Evolutionary conservation across 2,329 filamentous ascomycete genomes (phyloP), one percentile per base, ranked within the genome.

Genomic region (Colletotrichum scovillei): DNA sequence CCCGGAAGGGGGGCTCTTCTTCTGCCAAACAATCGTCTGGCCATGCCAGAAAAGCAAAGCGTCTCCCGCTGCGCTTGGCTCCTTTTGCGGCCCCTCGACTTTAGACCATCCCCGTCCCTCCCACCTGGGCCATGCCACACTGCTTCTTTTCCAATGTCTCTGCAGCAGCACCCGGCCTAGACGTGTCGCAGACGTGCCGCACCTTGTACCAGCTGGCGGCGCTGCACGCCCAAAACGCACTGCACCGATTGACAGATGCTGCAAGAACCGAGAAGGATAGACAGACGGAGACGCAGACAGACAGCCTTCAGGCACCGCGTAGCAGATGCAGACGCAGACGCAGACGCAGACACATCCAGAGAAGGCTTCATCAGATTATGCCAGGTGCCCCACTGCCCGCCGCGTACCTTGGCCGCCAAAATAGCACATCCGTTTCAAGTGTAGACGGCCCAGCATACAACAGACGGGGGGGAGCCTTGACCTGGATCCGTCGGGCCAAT

Each of bases 371-470:
- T 67, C 62, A 52, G 62, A 69, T 49, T 49, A 30, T 69, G 30
- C 65, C 65, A 49, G 53, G 32, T 46, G 32, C 67, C 67, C 70
- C 70, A 63, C 62, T 60, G 67, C 67, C 28, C 49, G 56, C 46
- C 49, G 67, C 46, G 46, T 52, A 63, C 56, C 42, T 63, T 53
- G n/a, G 62, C 67, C 67, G 71, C 68, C 62, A 67, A 71, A 74
- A 63, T 72, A 74, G 62, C 68, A 62, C 30, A 58, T 38, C 49
- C 28, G 67, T 74, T 74, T 74, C 71, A 63, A 57, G 63, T 60
- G 56, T 56, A 63, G 62, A 46, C 63, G 56, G 28, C 53, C 69
- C 38, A 69, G 62, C 49, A 35, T 26, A 52, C 53, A 49, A 62
- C 19, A 12, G 59, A 38, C 32, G 30, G 26, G 58, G 58, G 16